Percentiles rank a stretch among this genome's conserved stretches.
phyloP scores from a whole-genome alignment of 192 early-diverging fungal species.

The Funneliformis mosseae region DNA sequence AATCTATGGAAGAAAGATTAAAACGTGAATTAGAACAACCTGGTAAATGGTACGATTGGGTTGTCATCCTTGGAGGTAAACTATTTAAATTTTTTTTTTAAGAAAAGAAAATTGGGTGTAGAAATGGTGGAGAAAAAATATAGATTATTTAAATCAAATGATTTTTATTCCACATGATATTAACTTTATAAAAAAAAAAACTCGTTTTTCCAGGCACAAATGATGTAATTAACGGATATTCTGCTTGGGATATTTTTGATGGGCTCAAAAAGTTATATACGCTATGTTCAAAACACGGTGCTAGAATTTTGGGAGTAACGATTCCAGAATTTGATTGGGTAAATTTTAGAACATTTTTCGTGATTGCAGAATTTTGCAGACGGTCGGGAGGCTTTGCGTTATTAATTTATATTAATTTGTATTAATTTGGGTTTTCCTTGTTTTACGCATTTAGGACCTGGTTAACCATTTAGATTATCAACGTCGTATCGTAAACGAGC shows the following conservation, averaged over 20 bases:
- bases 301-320: conserved; percentile 25
- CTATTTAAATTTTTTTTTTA: background rate
- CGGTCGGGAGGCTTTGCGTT: background rate
- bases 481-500: conserved; percentile 31
- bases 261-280: conserved; percentile 27
- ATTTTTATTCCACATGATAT: background rate
- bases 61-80: conserved; percentile 31
- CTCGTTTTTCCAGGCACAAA: conserved; percentile 18
- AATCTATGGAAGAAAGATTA: conserved; percentile 33
- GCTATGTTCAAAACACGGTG: conserved; percentile 29
- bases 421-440: background rate
- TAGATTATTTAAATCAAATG: too few relatives aligned
- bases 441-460: background rate
- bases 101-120: too few relatives aligned
- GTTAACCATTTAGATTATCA: conserved; percentile 30
- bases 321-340: conserved; percentile 33
- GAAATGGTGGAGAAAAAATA: too few relatives aligned
- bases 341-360: background rate
- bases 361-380: background rate
- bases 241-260: conserved; percentile 33
- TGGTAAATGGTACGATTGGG: conserved; percentile 35
- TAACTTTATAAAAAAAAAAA: background rate
- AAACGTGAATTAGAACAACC: conserved; percentile 33
- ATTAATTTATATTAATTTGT: background rate
- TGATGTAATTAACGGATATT: conserved; percentile 31